Percentiles rank a stretch among this genome's conserved stretches.
phyloP scores from a whole-genome alignment of 495 filamentous ascomycete species.

The Hyaloscypha bicolor region DNA sequence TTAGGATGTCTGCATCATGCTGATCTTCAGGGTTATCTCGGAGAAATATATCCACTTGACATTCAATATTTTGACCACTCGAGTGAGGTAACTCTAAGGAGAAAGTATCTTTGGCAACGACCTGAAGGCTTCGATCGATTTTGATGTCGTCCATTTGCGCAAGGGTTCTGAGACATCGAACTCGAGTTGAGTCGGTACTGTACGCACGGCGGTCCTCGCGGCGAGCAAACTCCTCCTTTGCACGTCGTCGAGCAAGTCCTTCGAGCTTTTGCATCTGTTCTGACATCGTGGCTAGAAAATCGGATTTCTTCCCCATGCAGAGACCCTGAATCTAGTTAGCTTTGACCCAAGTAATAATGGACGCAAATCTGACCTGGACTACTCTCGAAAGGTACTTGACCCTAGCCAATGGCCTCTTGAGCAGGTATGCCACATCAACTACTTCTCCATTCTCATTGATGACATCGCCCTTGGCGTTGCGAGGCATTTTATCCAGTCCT shows the following conservation, averaged over 20 bases:
- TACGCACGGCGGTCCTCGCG: constrained; percentile 90
- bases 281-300: constrained; percentile 34
- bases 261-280: constrained; percentile 70
- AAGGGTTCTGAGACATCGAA: constrained; percentile 77
- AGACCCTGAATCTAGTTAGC: constrained; percentile 42
- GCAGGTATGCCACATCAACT: constrained; percentile 90
- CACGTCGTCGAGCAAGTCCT: constrained; percentile 71
- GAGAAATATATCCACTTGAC: constrained; percentile 84
- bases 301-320: constrained; percentile 35
- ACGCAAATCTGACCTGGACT: constrained; percentile 52
- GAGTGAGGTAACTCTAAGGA: constrained; percentile 84
- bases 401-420: constrained; percentile 86
- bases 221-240: constrained; percentile 82
- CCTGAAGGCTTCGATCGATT: constrained; percentile 72
- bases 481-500: constrained; percentile 60
- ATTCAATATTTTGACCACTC: constrained; percentile 83
- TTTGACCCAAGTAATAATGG: background rate
- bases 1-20: constrained; percentile 77
- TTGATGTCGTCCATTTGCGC: constrained; percentile 66
- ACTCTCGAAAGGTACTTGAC: constrained; percentile 87
- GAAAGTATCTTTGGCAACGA: constrained; percentile 88
- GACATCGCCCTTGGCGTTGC: constrained; percentile 78
- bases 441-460: constrained; percentile 74
- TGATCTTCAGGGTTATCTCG: constrained; percentile 67
- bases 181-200: constrained; percentile 75